These are phyloP conservation scores for Avena insularis DNA, from an alignment of 176 grass and related monocot genomes.

Conservation along the genomic window DNA sequence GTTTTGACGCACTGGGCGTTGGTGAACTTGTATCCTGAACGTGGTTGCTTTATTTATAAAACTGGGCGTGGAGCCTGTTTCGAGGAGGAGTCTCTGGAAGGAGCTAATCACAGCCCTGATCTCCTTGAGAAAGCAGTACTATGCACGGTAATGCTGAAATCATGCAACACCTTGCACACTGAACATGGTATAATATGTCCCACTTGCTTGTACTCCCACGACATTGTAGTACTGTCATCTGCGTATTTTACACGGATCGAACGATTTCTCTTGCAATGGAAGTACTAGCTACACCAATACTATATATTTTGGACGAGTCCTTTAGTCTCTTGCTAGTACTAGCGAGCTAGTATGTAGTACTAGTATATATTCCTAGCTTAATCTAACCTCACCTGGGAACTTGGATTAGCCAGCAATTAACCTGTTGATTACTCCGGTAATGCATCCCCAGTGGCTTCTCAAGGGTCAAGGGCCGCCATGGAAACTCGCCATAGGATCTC, in stretches of 20 bases:
- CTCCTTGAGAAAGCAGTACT: neutral
- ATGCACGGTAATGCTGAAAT: conserved; percentile 12
- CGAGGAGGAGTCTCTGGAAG: neutral
- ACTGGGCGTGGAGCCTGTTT: too few species aligned
- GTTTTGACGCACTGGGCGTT: too few species aligned
- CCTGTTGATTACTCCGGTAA: conserved; percentile 17
- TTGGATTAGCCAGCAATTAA: conserved; percentile 42
- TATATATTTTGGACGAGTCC: conserved; percentile 24
- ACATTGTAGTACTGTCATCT: neutral
- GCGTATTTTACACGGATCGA: neutral
- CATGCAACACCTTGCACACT: neutral
- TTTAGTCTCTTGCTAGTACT: neutral
- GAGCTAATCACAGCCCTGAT: neutral
- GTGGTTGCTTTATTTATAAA: too few species aligned
- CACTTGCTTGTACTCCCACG: neutral
- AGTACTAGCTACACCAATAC: neutral
- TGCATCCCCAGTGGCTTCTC: conserved; percentile 29
- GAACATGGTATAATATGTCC: neutral
- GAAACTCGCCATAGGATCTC: conserved; percentile 30
- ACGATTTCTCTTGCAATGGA: neutral
- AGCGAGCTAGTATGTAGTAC: neutral
- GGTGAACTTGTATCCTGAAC: too few species aligned
- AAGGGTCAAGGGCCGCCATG: conserved; percentile 52
- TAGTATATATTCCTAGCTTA: neutral
- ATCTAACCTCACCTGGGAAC: conserved; percentile 52